Evolutionary conservation across 352 stramenopile species (phyloP).

Genomic region (Blastocystis hominis): DNA sequence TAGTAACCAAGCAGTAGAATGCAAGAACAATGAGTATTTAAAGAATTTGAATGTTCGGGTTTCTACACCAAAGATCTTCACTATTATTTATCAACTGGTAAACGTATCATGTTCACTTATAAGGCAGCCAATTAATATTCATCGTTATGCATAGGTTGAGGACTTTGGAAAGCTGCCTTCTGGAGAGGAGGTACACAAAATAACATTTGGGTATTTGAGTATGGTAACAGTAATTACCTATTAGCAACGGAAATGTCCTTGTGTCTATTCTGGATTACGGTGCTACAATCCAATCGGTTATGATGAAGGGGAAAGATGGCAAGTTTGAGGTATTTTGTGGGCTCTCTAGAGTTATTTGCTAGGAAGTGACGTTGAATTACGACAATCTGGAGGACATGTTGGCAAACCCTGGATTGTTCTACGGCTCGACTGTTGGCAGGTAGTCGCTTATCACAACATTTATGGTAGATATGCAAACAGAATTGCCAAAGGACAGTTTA

Average conservation of each 20-base stretch:
- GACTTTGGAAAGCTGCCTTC: slow-evolving; percentile 27
- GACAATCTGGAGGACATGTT: not conserved
- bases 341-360: not conserved
- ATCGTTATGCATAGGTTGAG: not conserved
- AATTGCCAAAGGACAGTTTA: slow-evolving; percentile 51
- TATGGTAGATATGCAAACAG: slow-evolving; percentile 55
- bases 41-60: not conserved
- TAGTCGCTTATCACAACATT: not conserved
- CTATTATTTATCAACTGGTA: not conserved
- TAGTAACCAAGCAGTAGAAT: not conserved
- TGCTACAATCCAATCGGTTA: slow-evolving; percentile 23
- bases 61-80: not conserved
- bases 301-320: slow-evolving; percentile 33
- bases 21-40: not conserved
- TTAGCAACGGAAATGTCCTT: slow-evolving; percentile 6
- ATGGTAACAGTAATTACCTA: not conserved
- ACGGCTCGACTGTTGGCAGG: slow-evolving; percentile 51
- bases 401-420: not conserved
- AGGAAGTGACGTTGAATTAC: slow-evolving; percentile 53
- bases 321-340: not conserved
- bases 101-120: not conserved
- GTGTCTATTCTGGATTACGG: slow-evolving; percentile 42
- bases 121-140: not conserved
- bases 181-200: slow-evolving; percentile 30
- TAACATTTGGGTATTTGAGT: slow-evolving; percentile 31